Base-by-base conservation (phyloP, 129 eudicot species). In the Dittrichia graveolens region DNA sequence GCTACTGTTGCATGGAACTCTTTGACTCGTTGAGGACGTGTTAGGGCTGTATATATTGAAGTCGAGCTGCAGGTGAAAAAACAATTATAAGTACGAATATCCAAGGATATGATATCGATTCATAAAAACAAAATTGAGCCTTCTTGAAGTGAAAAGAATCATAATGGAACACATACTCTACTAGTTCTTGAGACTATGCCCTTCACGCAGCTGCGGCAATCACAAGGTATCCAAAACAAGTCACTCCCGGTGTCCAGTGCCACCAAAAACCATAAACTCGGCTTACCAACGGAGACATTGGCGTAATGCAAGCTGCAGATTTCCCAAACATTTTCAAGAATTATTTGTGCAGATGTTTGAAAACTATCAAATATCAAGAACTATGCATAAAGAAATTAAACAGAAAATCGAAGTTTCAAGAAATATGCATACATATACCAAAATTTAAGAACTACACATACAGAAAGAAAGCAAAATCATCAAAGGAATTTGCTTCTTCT, bases 211-310 rank as follows among this genome's bases (percentile, higher is more conserved):
- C 80, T 84, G 34, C 67, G 77, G 42, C 99, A 95, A 71, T 95
- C 89, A 57, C 99, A 95, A 41, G 99, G 99, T 67, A 95, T 67
- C 99, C 99, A 95, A 70, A 91, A 91, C 70, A 95, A 73, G 78
- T 95, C 88, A 62, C 99, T 95, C 57, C 99, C 99, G 1, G 99
- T 95, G 78, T 95, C 99, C 9, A 95, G 97, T 40, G 99, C 97
- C 75, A 95, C 99, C 59, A 91, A 69, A 86, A 88, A 95, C 73
- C 75, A 67, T 62, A 79, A 44, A 65, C 96, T 81, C 4, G 99
- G 99, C n/a, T 84, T 88, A 16, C 99, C 99, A 65, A 95, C 87
- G 0, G 96, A 73, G 11, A 95, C 99, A 78, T 84, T 79, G 15
- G 97, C 90, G 43, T 90, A 95, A 74, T 95, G 94, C 91, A 95